Conservation (phyloP, 176 grass and related monocot genomes). For the Poa annua region DNA sequence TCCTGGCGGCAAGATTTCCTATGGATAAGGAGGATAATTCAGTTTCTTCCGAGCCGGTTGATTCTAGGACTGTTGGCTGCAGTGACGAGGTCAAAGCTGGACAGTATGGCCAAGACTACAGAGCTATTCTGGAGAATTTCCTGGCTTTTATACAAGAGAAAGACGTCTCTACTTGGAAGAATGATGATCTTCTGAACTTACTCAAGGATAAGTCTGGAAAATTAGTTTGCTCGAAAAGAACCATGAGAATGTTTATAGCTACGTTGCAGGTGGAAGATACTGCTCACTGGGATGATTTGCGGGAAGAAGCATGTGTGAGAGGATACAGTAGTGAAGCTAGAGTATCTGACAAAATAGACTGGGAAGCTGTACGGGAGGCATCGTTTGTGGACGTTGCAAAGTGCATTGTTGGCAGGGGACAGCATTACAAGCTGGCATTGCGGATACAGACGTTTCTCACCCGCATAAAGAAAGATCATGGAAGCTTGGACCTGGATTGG, state of each 20-base stretch:
- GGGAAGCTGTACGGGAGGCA: constrained; percentile 36
- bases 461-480: constrained; percentile 49
- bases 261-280: neutral
- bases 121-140: constrained; percentile 43
- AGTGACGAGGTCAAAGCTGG: constrained; percentile 18
- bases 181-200: constrained; percentile 30
- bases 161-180: constrained; percentile 35
- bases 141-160: constrained; percentile 33
- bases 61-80: neutral
- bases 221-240: neutral
- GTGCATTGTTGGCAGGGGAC: constrained; percentile 42
- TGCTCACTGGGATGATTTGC: constrained; percentile 46
- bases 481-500: constrained; percentile 56
- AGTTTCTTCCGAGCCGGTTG: neutral
- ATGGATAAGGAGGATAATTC: constrained; percentile 3
- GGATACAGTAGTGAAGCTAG: constrained; percentile 15
- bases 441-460: constrained; percentile 52
- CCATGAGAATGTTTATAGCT: constrained; percentile 39
- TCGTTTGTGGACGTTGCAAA: constrained; percentile 10
- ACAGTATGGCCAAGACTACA: constrained; percentile 32
- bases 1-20: constrained; percentile 50
- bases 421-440: constrained; percentile 39
- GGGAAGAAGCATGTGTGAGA: constrained; percentile 38
- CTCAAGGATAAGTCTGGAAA: constrained; percentile 41
- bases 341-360: constrained; percentile 41